Conservation (phyloP, 495 filamentous ascomycete species). For the Neurospora sp. region DNA sequence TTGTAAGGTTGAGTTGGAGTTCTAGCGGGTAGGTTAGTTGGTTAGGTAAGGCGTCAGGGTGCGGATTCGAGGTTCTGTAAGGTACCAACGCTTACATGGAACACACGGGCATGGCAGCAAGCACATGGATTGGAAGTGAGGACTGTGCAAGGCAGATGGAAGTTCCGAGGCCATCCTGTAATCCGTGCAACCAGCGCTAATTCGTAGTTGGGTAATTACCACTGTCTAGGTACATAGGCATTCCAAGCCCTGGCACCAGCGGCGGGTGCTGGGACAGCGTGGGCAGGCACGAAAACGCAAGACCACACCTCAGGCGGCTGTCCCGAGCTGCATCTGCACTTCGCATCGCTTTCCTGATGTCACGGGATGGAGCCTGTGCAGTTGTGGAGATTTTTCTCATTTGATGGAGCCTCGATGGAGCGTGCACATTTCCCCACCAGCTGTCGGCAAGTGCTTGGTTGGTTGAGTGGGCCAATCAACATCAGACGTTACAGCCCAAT, state of each 20-base stretch:
- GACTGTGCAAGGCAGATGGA: neutral
- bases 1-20: neutral
- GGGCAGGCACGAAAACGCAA: neutral
- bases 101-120: neutral
- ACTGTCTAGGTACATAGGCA: neutral
- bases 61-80: neutral
- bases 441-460: slow-evolving; percentile 14
- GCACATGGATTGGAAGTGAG: neutral
- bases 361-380: slow-evolving; percentile 18
- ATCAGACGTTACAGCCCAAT: neutral
- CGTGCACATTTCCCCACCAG: neutral
- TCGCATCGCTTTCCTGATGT: slow-evolving; percentile 15
- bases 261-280: neutral
- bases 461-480: neutral
- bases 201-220: neutral
- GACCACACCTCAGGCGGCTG: neutral
- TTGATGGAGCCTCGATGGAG: neutral
- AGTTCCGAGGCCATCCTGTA: neutral
- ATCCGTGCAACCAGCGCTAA: neutral
- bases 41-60: neutral
- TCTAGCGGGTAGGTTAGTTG: neutral
- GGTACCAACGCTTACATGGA: neutral
- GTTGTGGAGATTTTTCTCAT: slow-evolving; percentile 8
- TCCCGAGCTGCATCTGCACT: slow-evolving; percentile 1
- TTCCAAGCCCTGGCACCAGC: neutral